phyloP scores from a whole-genome alignment of 2,329 filamentous ascomycete genomes.

The Aspergillus alliaceus region DNA sequence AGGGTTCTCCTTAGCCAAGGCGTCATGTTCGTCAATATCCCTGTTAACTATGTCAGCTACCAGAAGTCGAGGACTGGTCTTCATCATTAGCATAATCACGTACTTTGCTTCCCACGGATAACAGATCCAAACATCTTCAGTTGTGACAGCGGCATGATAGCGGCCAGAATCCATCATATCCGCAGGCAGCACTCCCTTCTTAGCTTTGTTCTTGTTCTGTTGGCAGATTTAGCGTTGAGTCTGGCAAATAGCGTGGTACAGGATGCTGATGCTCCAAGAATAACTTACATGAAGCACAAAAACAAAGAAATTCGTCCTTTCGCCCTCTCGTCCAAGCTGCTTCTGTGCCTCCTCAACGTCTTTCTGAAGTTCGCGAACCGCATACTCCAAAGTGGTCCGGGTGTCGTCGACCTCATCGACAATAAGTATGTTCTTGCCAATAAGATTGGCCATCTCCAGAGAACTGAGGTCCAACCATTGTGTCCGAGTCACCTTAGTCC shows the following conservation, averaged over 20 bases:
- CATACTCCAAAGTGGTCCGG: conserved; percentile 89
- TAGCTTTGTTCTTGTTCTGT: conserved; percentile 94
- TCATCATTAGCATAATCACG: conserved; percentile 25
- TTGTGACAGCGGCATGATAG: conserved; percentile 84
- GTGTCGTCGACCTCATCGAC: conserved; percentile 97
- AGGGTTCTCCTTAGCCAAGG: conserved; percentile 55
- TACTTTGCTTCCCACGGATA: conserved; percentile 95
- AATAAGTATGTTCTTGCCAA: conserved; percentile 88
- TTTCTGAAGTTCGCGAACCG: conserved; percentile 89
- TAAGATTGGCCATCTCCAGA: conserved; percentile 82
- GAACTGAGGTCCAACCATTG: conserved; percentile 95
- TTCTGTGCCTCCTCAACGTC: conserved; percentile 81
- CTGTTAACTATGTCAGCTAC: conserved; percentile 36
- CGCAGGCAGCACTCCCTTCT: conserved; percentile 82
- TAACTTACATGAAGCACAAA: conserved; percentile 86
- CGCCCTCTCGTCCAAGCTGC: conserved; percentile 65
- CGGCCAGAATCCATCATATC: conserved; percentile 71
- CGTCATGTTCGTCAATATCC: conserved; percentile 91
- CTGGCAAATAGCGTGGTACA: background rate
- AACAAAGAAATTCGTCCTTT: conserved; percentile 85
- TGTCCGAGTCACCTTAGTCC: conserved; percentile 93
- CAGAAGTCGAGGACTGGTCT: background rate
- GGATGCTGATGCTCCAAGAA: background rate
- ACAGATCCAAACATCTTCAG: conserved; percentile 96
- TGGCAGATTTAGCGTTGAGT: conserved; percentile 11